Conservation (phyloP, 768 basidiomycete genomes). For the Phaeolepiota aurea region DNA sequence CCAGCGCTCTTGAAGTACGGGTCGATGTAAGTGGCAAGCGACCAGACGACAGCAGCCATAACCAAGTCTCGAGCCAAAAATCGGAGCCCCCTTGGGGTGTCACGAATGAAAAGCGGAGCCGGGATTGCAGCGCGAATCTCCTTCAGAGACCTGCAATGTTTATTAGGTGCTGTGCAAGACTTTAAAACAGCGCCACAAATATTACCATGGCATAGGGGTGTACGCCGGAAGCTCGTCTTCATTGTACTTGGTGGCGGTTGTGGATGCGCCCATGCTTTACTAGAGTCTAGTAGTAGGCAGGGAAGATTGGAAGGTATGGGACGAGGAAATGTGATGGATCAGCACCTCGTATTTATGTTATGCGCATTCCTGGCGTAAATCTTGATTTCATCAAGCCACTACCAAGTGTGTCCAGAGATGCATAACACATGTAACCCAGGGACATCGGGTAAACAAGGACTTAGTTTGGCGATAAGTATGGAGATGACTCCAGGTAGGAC, state of each 20-base stretch:
- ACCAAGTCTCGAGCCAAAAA: conserved; percentile 38
- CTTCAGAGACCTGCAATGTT: conserved; percentile 30
- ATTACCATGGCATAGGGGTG: conserved; percentile 39
- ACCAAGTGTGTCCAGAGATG: no score
- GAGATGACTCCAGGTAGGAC: neutral
- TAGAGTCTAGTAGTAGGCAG: conserved; percentile 5
- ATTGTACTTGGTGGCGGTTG: conserved; percentile 16
- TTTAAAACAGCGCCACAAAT: conserved; percentile 3
- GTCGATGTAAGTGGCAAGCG: conserved; percentile 33
- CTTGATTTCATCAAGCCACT: neutral
- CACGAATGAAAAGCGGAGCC: conserved; percentile 32
- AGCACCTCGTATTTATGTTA: neutral
- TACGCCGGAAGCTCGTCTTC: conserved; percentile 34
- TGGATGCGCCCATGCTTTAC: conserved; percentile 14
- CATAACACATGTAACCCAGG: neutral
- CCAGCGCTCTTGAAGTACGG: conserved; percentile 23
- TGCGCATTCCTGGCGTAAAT: neutral
- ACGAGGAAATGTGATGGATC: conserved; percentile 1
- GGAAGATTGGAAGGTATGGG: conserved; percentile 3
- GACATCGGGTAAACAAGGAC: neutral
- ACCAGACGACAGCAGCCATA: conserved; percentile 34
- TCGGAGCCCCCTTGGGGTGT: conserved; percentile 27
- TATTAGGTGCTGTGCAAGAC: neutral
- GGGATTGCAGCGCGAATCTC: conserved; percentile 46
- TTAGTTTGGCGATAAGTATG: neutral